Conservation (phyloP, 768 basidiomycete genomes). For the Lanmaoa rubissima region DNA sequence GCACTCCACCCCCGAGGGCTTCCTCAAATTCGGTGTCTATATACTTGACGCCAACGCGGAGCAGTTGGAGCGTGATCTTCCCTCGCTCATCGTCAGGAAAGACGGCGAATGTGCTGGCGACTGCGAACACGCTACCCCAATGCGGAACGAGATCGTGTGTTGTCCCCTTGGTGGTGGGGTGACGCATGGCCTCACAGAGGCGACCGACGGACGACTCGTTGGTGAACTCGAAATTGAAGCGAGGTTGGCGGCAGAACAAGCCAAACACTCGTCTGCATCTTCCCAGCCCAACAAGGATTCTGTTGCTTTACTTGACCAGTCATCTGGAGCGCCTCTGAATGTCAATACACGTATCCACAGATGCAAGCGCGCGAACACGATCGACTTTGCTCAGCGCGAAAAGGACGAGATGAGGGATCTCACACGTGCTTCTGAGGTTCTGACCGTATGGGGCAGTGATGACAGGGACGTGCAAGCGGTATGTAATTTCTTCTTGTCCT, state of each 20-base stretch:
- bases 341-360: constrained; percentile 23
- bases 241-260: constrained; percentile 5
- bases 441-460: constrained; percentile 40
- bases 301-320: neutral
- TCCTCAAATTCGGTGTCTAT: constrained; percentile 33
- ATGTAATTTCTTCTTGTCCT: neutral
- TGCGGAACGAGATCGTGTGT: neutral
- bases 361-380: constrained; percentile 49
- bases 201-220: constrained; percentile 28
- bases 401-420: constrained; percentile 88
- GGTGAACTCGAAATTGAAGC: constrained; percentile 27
- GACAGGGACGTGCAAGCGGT: constrained; percentile 13
- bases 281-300: neutral
- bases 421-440: constrained; percentile 79
- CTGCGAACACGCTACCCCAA: constrained; percentile 13
- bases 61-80: constrained; percentile 26
- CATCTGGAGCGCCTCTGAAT: neutral
- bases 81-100: constrained; percentile 30
- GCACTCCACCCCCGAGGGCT: constrained; percentile 25
- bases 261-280: neutral
- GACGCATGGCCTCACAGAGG: constrained; percentile 29
- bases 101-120: constrained; percentile 25
- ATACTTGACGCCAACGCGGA: constrained; percentile 30
- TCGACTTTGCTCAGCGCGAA: constrained; percentile 82
- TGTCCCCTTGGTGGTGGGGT: neutral